Percentiles rank a stretch among this genome's conserved stretches.
Evolutionary conservation across 1,284 basidiomycete species (phyloP).

Genomic region (Apiotrichum porosum): DNA sequence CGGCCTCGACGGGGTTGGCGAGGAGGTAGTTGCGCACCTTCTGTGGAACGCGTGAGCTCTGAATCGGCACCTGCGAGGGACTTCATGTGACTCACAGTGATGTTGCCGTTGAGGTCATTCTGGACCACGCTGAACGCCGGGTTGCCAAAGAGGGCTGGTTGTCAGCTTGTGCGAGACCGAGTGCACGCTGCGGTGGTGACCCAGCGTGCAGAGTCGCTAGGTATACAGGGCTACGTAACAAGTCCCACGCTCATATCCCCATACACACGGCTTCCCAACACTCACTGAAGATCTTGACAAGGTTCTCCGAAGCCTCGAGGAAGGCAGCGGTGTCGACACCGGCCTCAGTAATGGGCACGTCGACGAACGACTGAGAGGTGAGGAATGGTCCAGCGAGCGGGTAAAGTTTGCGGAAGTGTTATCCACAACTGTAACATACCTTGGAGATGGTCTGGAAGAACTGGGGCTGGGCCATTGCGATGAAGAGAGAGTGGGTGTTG

Average conservation of each 20-base stretch:
- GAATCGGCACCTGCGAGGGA: neutral
- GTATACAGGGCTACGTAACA: too few species aligned
- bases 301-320: constrained; percentile 80
- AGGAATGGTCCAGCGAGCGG: neutral
- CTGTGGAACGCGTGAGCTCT: constrained; percentile 49
- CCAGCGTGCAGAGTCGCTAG: too few species aligned
- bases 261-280: too few species aligned
- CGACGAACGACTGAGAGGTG: constrained; percentile 68
- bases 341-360: constrained; percentile 78
- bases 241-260: too few species aligned
- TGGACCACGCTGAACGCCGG: constrained; percentile 81
- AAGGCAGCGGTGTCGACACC: constrained; percentile 87
- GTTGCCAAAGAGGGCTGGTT: constrained; percentile 85
- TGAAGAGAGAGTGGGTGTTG: neutral
- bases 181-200: too few species aligned
- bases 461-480: constrained; percentile 61
- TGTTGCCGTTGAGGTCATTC: constrained; percentile 87
- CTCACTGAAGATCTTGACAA: constrained; percentile 87
- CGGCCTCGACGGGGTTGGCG: constrained; percentile 59
- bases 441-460: constrained; percentile 79
- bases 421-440: constrained; percentile 54
- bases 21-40: constrained; percentile 83
- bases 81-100: constrained; percentile 58
- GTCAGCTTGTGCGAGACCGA: too few species aligned
- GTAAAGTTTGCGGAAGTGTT: neutral